Evolutionary conservation across 768 basidiomycete genomes (phyloP).

Genomic region (Paxillus rubicundulus): DNA sequence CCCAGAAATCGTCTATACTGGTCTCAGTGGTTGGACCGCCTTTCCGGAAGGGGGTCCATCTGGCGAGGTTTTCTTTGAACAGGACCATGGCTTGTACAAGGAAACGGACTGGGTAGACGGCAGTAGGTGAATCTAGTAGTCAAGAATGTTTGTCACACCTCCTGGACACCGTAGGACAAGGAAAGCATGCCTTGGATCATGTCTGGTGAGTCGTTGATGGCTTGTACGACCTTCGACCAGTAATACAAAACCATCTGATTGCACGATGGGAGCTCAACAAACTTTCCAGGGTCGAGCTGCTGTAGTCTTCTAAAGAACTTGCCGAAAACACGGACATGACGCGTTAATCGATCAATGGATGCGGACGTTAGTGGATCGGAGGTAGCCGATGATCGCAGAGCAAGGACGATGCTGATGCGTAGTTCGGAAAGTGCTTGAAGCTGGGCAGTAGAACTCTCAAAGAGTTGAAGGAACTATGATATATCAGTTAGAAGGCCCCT

Average conservation of each 20-base stretch:
- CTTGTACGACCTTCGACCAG: slow-evolving; percentile 76
- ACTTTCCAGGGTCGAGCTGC: slow-evolving; percentile 54
- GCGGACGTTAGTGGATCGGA: slow-evolving; percentile 38
- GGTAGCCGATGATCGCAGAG: slow-evolving; percentile 37
- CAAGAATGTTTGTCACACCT: not conserved
- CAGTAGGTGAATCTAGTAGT: slow-evolving; percentile 54
- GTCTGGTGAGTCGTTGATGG: slow-evolving; percentile 51
- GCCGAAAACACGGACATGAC: slow-evolving; percentile 69
- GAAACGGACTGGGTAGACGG: slow-evolving; percentile 73
- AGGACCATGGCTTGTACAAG: slow-evolving; percentile 83
- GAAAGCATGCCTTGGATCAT: slow-evolving; percentile 53
- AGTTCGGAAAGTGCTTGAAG: slow-evolving; percentile 53
- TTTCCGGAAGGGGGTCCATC: slow-evolving; percentile 68
- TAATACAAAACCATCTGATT: slow-evolving; percentile 72
- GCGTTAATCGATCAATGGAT: slow-evolving; percentile 58
- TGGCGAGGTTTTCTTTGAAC: slow-evolving; percentile 78
- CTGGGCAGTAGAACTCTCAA: slow-evolving; percentile 56
- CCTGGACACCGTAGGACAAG: not conserved
- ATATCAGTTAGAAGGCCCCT: slow-evolving; percentile 1
- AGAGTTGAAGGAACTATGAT: slow-evolving; percentile 57
- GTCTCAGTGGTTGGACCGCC: slow-evolving; percentile 59
- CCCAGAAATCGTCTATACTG: slow-evolving; percentile 37
- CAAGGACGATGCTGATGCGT: slow-evolving; percentile 52
- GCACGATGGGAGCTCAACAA: slow-evolving; percentile 61
- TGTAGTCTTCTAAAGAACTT: slow-evolving; percentile 80